Base-by-base conservation (phyloP, 2,329 filamentous ascomycete species). In the Cercospora zeina region DNA sequence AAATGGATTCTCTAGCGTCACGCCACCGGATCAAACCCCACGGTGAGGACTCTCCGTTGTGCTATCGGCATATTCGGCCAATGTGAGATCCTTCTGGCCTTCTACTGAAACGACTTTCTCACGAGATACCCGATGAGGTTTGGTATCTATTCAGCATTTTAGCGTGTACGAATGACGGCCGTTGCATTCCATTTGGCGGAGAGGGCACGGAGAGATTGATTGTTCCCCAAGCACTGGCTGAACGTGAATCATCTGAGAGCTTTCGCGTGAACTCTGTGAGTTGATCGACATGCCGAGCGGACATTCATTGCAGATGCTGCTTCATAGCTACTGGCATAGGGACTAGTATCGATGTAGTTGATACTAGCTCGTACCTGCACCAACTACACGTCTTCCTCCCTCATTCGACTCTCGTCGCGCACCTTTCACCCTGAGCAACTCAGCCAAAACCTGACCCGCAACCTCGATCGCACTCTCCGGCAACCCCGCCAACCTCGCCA, bases 401-500 rank as follows among this genome's bases (percentile, higher is more conserved):
- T 1, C 1, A 31, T 13, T 1, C 10, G 1, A 9, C 16, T 19
- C 31, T 3, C 9, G 27, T 60, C 10, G 8, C n/a, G 24, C 4
- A 11, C 13, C 0, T 9, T 49, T 49, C 49, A 33, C 49, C 49
- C 49, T 34, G n/a, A 14, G 61, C 49, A 67, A 57, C 36, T 63
- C 55, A 61, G 55, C 49, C 27, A 92, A 77, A 8, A 90, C 82
- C 37, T 79, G 75, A 56, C 76, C 80, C 5, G 93, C 93, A 65
- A 91, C 80, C 21, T 79, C 77, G 59, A 97, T 85, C 3, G 89
- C 90, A 49, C 82, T 79, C 63, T 87, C 85, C 0, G 93, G 93
- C 69, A 97, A 71, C 1, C 80, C 93, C 5, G 95, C 96, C 68
- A 97, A 78, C 65, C 84, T 83, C 1, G 95, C 95, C n/a, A 99